Base-by-base conservation (phyloP, 2,329 filamentous ascomycete genomes). In the Pseudohalonectria lignicola region DNA sequence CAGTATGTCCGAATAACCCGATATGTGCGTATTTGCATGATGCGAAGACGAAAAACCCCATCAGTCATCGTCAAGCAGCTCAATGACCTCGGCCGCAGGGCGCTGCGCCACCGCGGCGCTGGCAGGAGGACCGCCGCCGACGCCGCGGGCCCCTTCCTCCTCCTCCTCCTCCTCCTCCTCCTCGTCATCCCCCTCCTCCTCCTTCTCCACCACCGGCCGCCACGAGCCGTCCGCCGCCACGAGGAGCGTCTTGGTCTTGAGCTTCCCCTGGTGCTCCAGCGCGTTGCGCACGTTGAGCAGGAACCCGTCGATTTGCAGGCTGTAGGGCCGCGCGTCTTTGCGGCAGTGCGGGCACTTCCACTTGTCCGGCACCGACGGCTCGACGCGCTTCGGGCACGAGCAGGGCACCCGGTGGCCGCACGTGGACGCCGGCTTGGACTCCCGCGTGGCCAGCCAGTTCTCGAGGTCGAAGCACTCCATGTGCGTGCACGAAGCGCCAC, bases 311-410 rank as follows among this genome's bases (percentile, higher is more conserved):
- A 90, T 63, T 2, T 76, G 57, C 1, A 96, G 69, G 43, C 64
- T 73, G 18, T 67, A 64, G 0, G 90, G 92, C 12, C 88, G 73
- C 10, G 83, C 86, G 55, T 95, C 88, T 23, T 62, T 64, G 19
- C 68, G 67, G 56, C 90, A 96, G 21, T 94, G 76, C 0, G 92
- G 92, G 49, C 92, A 98, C 45, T 74, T 81, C 87, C 88, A 95
- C 37, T 75, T 74, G 50, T 92, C 85, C 1, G 74, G 64, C 39
- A 71, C 60, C 2, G 67, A 68, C 8, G 73, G 75, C 46, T 79
- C 69, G 4, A 36, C 16, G 18, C n/a, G 30, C 32, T 48, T 53
- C 10, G 51, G 48, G 46, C 63, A 69, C 1, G 43, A 41, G 39
- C 68, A 67, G 48, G 36, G 54, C 37, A 17, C 47, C 15, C 32